Evolutionary conservation across 23 red algal species (phyloP).

Genomic region (Chondrus crispus): DNA sequence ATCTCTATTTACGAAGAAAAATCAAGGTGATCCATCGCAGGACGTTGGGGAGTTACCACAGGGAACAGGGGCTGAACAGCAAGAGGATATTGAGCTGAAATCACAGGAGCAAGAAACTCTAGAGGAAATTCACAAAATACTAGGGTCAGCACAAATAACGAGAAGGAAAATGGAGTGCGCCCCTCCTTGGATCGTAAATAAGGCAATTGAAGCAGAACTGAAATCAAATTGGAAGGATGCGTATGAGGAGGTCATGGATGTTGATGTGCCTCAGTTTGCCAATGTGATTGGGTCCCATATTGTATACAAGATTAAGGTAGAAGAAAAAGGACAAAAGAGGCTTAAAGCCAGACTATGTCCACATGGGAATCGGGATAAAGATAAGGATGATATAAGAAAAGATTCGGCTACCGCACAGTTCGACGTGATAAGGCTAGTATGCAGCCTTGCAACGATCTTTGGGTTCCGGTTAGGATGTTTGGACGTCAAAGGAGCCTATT

Average conservation of each 20-base stretch:
- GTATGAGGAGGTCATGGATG: background rate
- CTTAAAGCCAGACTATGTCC: background rate
- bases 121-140: background rate
- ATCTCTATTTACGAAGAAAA: background rate
- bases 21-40: background rate
- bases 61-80: background rate
- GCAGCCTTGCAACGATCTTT: background rate
- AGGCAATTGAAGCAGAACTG: background rate
- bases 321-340: background rate
- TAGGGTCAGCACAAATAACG: background rate
- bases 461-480: constrained; percentile 13
- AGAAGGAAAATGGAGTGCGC: background rate
- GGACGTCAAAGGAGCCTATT: constrained; percentile 12
- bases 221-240: background rate
- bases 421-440: constrained; percentile 7
- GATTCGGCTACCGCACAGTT: background rate
- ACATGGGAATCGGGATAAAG: background rate
- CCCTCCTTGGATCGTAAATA: background rate
- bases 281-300: background rate
- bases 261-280: background rate
- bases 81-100: background rate
- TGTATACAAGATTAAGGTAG: background rate
- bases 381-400: background rate
- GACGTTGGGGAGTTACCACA: background rate
- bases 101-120: background rate